Base-by-base conservation (phyloP, 2,329 filamentous ascomycete species). In the Penicillium sp. region DNA sequence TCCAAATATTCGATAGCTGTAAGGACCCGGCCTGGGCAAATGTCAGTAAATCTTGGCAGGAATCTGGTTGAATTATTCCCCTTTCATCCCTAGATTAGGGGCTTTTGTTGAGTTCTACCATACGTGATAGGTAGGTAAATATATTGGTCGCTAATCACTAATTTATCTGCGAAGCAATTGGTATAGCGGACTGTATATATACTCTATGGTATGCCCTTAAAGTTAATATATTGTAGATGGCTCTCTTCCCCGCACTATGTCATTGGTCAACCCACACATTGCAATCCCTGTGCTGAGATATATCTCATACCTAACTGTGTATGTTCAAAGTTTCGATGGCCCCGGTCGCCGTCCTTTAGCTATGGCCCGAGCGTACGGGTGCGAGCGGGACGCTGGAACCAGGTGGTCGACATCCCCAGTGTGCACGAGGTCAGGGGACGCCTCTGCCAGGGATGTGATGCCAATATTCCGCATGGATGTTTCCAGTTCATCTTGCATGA, bases 401-500 rank as follows among this genome's bases (percentile, higher is more conserved):
- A 81, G 69, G 62, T 80, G 75, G 67, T 84, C 81, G 23, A 85
- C 69, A 65, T 82, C 81, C 3, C 70, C 74, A 0, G 79, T 80
- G 62, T 81, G 76, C 51, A 80, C 73, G 57, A 80, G 62, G 35
- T 78, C 76, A 6, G 79, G 78, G 37, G 69, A 71, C 31, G 74
- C 77, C 63, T 81, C 70, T 23, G 75, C 71, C 21, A 81, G 66
- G 38, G 71, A 74, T 6, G 77, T 80, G 54, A 81, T 76, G 13
- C 80, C 80, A 50, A 69, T 74, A 46, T 80, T 76, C 13, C 76
- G 73, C 80, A 82, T 81, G 1, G 78, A 73, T 21, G 77, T 78
- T 63, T 80, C 77, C 23, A 82, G 67, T 58, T 81, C 80, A 58
- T 81, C 77, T 65, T 71, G 75, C 67, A 79, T 72, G 41, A 80